Percentiles rank a stretch among this genome's conserved stretches.
These are phyloP conservation scores for Striga hermonthica DNA, from an alignment of 305 asterid species.

Conservation along the genomic window DNA sequence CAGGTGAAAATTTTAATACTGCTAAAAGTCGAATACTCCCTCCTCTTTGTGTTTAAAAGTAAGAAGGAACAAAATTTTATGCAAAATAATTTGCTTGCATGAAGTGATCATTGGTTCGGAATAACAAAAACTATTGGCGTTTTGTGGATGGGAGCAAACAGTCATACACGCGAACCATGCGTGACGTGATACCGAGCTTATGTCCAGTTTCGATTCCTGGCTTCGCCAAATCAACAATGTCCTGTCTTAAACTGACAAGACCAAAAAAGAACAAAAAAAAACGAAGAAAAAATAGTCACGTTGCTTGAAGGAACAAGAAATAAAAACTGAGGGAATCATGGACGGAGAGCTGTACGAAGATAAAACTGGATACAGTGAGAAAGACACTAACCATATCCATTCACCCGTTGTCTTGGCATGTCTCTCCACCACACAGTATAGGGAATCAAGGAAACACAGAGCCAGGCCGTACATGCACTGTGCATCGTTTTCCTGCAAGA, in stretches of 20 bases:
- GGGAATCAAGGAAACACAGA: conserved; percentile 76
- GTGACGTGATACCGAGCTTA: conserved; percentile 59
- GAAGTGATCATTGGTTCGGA: not conserved
- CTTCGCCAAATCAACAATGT: conserved; percentile 77
- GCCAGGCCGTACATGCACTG: conserved; percentile 77
- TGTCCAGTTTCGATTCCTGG: conserved; percentile 53
- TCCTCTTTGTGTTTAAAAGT: no score
- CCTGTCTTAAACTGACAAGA: conserved; percentile 71
- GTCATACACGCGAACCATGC: conserved; percentile 74
- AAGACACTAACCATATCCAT: conserved; percentile 73
- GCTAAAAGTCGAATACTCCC: no score
- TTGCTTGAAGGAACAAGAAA: not conserved
- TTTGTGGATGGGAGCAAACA: conserved; percentile 76
- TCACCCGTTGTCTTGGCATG: conserved; percentile 88
- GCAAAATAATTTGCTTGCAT: conserved; percentile 1
- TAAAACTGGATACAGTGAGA: conserved; percentile 11
- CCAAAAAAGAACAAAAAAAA: not conserved
- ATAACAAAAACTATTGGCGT: conserved; percentile 35
- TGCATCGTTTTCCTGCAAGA: conserved; percentile 69
- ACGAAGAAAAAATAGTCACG: not conserved
- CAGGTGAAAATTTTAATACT: no score
- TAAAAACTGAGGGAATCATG: not conserved
- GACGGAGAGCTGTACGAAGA: not conserved
- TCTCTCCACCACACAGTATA: conserved; percentile 69
- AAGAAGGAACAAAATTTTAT: conserved; percentile 21